A percentile compares a stretch with the other conserved stretches of the same genome.
These are phyloP conservation scores for Venturia aucupariae DNA, from an alignment of 2,329 filamentous ascomycete species.

Conservation along the genomic window DNA sequence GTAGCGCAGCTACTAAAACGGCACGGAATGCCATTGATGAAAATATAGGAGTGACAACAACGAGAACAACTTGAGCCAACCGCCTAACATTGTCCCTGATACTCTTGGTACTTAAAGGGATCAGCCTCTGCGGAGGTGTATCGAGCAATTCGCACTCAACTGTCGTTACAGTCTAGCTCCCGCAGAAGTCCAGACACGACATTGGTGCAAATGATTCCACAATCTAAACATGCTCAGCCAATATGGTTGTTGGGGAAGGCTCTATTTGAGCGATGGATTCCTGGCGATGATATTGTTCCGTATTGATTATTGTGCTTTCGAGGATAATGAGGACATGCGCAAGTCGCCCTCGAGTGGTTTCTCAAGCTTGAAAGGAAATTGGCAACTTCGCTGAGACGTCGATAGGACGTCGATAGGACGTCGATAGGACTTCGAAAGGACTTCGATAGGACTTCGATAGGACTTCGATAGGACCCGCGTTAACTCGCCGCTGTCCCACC, in stretches of 20 bases:
- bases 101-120: background rate
- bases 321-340: no score
- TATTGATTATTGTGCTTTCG: constrained; percentile 2
- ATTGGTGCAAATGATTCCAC: background rate
- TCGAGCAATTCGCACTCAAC: background rate
- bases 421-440: no score
- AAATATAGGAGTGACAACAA: no score
- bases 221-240: background rate
- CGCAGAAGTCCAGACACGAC: background rate
- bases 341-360: no score
- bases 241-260: background rate
- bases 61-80: no score
- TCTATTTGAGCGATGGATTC: background rate
- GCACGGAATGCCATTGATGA: background rate
- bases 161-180: background rate
- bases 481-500: no score
- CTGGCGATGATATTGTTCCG: background rate
- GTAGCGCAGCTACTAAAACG: background rate
- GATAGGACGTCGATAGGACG: no score
- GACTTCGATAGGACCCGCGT: no score
- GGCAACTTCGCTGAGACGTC: no score
- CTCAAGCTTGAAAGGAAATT: no score
- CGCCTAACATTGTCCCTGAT: background rate
- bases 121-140: background rate
- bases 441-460: no score